Evolutionary conservation across 1,284 basidiomycete species (phyloP).

Genomic region (Earliella scabrosa): DNA sequence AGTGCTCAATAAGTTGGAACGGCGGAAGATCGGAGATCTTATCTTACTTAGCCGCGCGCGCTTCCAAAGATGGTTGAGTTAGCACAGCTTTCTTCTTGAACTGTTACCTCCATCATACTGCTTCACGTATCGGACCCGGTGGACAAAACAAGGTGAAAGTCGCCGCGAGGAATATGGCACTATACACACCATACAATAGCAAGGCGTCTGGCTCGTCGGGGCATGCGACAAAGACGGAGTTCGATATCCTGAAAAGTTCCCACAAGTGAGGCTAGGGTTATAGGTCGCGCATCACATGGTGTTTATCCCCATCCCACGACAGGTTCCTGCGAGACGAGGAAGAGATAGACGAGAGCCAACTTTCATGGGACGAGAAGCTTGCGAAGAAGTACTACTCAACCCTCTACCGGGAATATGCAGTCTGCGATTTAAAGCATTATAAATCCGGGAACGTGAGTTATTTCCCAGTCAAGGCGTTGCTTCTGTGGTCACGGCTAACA

Average conservation of each 20-base stretch:
- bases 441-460: slow-evolving; percentile 80
- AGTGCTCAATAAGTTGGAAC: no score
- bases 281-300: not conserved
- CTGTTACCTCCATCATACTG: not conserved
- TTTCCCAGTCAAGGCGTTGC: not conserved
- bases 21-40: no score
- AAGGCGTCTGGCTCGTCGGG: slow-evolving; percentile 1
- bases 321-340: slow-evolving; percentile 80
- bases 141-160: no score
- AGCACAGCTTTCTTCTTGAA: not conserved
- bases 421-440: slow-evolving; percentile 94
- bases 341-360: slow-evolving; percentile 42
- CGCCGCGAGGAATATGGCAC: slow-evolving; percentile 13
- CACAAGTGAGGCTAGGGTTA: slow-evolving; percentile 49
- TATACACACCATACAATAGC: slow-evolving; percentile 5
- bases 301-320: no score
- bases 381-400: slow-evolving; percentile 87
- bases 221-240: slow-evolving; percentile 46
- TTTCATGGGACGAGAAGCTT: slow-evolving; percentile 79
- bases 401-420: slow-evolving; percentile 89
- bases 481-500: not conserved
- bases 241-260: slow-evolving; percentile 64
- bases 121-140: no score
- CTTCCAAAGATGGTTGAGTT: not conserved
- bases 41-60: no score